A percentile compares a stretch with the other conserved stretches of the same genome.
phyloP scores from a whole-genome alignment of 2,329 filamentous ascomycete species.

The Colletotrichum euphorbiae region DNA sequence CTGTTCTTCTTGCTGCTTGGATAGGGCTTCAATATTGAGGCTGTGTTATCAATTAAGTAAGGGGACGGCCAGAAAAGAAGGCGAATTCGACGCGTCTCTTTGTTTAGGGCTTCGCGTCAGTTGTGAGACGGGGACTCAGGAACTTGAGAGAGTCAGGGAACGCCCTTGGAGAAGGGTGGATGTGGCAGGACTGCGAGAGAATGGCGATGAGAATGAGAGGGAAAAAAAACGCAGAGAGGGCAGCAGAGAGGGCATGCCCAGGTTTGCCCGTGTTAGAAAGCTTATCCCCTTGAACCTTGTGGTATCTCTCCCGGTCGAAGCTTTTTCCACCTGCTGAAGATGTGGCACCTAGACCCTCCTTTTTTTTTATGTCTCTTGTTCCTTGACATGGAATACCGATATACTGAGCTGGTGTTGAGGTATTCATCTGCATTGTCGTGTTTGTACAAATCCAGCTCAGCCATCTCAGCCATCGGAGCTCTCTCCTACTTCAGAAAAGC shows the following conservation, averaged over 20 bases:
- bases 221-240: no score
- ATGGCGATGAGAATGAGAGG: slow-evolving; percentile 9
- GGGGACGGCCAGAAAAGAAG: not conserved
- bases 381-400: not conserved
- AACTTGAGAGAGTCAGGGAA: not conserved
- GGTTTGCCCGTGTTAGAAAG: not conserved
- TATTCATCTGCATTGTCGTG: not conserved
- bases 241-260: not conserved
- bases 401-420: not conserved
- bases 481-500: not conserved
- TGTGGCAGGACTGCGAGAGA: slow-evolving; percentile 8
- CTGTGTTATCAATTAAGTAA: slow-evolving; percentile 10
- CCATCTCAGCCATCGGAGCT: not conserved
- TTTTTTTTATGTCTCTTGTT: not conserved
- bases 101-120: not conserved
- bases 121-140: slow-evolving; percentile 2
- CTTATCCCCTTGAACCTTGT: not conserved
- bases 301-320: slow-evolving; percentile 1
- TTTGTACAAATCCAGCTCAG: not conserved
- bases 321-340: slow-evolving; percentile 9
- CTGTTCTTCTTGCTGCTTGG: not conserved
- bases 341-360: slow-evolving; percentile 8
- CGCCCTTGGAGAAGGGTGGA: not conserved
- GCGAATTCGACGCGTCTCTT: not conserved
- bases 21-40: not conserved